Evolutionary conservation across 164 flowering plant species (phyloP).

Genomic region (Hamamelis virginiana): DNA sequence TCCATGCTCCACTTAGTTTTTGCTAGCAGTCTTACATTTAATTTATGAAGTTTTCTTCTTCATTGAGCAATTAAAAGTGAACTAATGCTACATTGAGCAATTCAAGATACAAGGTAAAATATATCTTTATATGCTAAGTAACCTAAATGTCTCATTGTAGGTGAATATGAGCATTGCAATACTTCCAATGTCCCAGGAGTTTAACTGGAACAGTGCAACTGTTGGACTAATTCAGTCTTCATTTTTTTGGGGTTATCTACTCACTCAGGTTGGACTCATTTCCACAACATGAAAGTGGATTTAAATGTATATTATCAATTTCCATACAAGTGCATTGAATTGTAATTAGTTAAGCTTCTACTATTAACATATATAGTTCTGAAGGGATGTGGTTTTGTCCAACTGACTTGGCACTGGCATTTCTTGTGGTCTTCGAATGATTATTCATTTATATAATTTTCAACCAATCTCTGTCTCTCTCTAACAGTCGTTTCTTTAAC

Average conservation of each 20-base stretch:
- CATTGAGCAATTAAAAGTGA: not conserved
- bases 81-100: not conserved
- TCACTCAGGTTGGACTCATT: conserved; percentile 72
- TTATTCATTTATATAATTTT: too few relatives aligned
- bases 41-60: not conserved
- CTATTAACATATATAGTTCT: not conserved
- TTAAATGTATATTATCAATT: not conserved
- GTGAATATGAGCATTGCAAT: conserved; percentile 96
- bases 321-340: not conserved
- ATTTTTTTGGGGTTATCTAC: conserved; percentile 96
- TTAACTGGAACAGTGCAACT: conserved; percentile 95
- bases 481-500: not conserved
- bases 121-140: not conserved
- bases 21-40: too few relatives aligned
- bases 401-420: not conserved
- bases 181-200: conserved; percentile 94
- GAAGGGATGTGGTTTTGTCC: not conserved
- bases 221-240: conserved; percentile 98
- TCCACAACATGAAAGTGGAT: not conserved
- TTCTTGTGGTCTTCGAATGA: not conserved
- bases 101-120: not conserved
- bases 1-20: too few relatives aligned
- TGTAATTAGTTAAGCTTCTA: conserved; percentile 4
- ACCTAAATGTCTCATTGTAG: conserved; percentile 29
- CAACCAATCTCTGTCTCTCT: not conserved